These are phyloP conservation scores for Flaveria trinervia DNA, from an alignment of 129 eudicot species.

Conservation along the genomic window DNA sequence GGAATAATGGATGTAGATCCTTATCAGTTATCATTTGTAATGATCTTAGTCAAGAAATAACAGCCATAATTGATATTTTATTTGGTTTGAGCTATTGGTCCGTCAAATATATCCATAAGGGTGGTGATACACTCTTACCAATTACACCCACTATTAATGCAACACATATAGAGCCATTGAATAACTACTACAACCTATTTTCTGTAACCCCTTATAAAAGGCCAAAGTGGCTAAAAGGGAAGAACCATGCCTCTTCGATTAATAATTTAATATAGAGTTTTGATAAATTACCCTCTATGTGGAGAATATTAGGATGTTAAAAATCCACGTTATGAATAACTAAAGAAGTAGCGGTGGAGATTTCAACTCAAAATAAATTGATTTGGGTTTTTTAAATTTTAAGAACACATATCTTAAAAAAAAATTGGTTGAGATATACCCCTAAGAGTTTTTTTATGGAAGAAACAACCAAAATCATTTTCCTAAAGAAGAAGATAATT, in stretches of 20 bases:
- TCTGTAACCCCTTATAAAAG: neutral
- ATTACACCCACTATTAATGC: neutral
- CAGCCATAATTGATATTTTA: neutral
- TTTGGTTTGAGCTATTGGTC: neutral
- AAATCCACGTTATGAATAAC: no score
- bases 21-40: neutral
- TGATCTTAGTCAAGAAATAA: neutral
- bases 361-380: no score
- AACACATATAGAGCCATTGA: neutral
- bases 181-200: neutral
- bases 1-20: slow-evolving; percentile 1
- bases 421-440: no score
- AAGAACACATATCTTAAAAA: no score
- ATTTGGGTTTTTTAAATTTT: no score
- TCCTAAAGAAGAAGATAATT: no score
- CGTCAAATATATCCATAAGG: no score
- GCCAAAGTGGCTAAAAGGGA: neutral
- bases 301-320: no score
- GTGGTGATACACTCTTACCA: neutral
- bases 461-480: no score
- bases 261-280: neutral
- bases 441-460: no score
- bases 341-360: no score
- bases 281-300: neutral
- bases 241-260: neutral